Percentiles rank a stretch among this genome's conserved stretches.
These are phyloP conservation scores for Geotrichum siamense DNA, from an alignment of 1,139 yeast species.

Conservation along the genomic window DNA sequence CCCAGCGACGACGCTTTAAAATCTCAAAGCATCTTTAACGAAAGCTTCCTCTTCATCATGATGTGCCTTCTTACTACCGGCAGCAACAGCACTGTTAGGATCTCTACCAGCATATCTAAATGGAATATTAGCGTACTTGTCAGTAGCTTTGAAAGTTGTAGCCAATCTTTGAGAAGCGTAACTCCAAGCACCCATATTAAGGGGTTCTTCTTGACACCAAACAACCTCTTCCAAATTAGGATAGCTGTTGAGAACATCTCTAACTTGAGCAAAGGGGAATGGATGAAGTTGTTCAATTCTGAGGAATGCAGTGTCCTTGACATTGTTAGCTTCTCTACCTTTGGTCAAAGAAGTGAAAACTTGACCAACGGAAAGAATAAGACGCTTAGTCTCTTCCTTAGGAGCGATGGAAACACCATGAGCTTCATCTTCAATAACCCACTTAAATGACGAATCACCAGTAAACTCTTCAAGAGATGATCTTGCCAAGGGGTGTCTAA, in stretches of 20 bases:
- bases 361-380: slow-evolving; percentile 85
- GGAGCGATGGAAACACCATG: slow-evolving; percentile 66
- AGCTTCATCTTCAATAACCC: slow-evolving; percentile 91
- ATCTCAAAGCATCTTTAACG: slow-evolving; percentile 62
- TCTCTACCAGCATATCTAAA: slow-evolving; percentile 95
- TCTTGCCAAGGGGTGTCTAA: slow-evolving; percentile 97
- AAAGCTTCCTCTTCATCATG: slow-evolving; percentile 82
- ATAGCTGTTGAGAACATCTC: slow-evolving; percentile 73
- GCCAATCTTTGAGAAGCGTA: slow-evolving; percentile 74
- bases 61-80: slow-evolving; percentile 91
- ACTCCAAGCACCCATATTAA: slow-evolving; percentile 91
- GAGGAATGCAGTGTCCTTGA: slow-evolving; percentile 79
- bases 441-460: slow-evolving; percentile 85
- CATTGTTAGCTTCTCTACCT: slow-evolving; percentile 69
- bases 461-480: slow-evolving; percentile 78
- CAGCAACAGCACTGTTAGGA: slow-evolving; percentile 97
- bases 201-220: slow-evolving; percentile 98
- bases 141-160: slow-evolving; percentile 69
- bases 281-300: slow-evolving; percentile 95
- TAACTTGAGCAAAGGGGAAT: slow-evolving; percentile 94
- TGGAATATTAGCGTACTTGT: slow-evolving; percentile 48
- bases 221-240: slow-evolving; percentile 82
- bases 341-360: slow-evolving; percentile 88
- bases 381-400: slow-evolving; percentile 81
- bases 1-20: no score